phyloP scores from a whole-genome alignment of 139 green algal species.

The Ettlia oleoabundans region DNA sequence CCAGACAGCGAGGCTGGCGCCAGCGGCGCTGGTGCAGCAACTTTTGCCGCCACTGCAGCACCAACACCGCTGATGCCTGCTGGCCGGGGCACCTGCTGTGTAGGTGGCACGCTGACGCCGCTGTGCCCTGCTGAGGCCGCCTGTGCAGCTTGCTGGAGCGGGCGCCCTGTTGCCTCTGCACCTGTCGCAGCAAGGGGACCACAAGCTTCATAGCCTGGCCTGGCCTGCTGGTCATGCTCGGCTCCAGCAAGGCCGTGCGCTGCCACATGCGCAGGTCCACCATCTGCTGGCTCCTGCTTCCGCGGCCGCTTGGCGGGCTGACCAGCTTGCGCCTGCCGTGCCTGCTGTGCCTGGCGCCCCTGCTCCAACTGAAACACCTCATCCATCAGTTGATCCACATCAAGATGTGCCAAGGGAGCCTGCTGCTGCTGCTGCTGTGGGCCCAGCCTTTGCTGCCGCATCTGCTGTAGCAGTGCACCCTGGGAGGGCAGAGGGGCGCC shows the following conservation, averaged over 20 bases:
- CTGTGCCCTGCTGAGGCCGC: not conserved
- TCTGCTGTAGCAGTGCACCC: not conserved
- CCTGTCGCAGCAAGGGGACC: not conserved
- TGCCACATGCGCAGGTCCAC: not conserved
- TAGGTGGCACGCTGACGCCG: not conserved
- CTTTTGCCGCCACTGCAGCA: conserved; percentile 19
- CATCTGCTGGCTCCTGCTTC: not conserved
- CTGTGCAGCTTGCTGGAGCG: not conserved
- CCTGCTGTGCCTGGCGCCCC: not conserved
- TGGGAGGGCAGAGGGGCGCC: conserved; percentile 5
- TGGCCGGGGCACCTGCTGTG: not conserved
- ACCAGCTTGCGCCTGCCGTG: not conserved
- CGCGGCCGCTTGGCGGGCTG: too few relatives aligned
- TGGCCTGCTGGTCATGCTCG: too few relatives aligned
- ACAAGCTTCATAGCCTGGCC: too few relatives aligned
- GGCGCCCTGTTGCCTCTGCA: not conserved
- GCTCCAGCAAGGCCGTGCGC: too few relatives aligned
- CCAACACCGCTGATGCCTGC: too few relatives aligned
- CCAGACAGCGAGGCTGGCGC: conserved; percentile 45
- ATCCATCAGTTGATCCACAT: conserved; percentile 28
- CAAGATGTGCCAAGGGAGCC: not conserved
- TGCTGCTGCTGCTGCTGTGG: conserved; percentile 7
- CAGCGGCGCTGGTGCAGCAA: not conserved
- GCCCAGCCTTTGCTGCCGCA: not conserved
- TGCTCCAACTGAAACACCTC: conserved; percentile 1